These are phyloP conservation scores for Naumovozyma dairenensis DNA, from an alignment of 805 yeast species.

Conservation along the genomic window DNA sequence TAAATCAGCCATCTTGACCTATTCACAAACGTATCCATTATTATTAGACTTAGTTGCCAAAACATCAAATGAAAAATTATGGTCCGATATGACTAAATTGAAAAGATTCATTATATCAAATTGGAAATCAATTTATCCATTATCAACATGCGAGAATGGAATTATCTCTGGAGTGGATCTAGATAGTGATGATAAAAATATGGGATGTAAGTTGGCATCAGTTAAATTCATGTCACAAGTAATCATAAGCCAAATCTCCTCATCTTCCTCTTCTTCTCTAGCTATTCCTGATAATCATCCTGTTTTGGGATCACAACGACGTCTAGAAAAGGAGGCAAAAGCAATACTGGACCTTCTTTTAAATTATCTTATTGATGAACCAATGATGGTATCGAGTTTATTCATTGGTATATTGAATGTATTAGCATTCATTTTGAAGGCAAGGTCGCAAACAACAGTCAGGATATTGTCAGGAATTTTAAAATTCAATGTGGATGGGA, in stretches of 20 bases:
- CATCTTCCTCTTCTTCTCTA: slow-evolving; percentile 15
- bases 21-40: slow-evolving; percentile 38
- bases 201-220: slow-evolving; percentile 58
- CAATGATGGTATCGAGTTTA: slow-evolving; percentile 44
- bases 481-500: slow-evolving; percentile 49
- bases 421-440: slow-evolving; percentile 49
- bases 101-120: slow-evolving; percentile 50
- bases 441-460: slow-evolving; percentile 50
- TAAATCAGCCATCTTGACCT: slow-evolving; percentile 33
- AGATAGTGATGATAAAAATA: slow-evolving; percentile 33
- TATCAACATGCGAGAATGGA: too few species aligned
- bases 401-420: slow-evolving; percentile 63
- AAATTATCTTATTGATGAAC: slow-evolving; percentile 43
- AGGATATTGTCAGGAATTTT: slow-evolving; percentile 52
- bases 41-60: slow-evolving; percentile 37
- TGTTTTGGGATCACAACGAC: slow-evolving; percentile 39
- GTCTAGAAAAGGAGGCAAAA: slow-evolving; percentile 62
- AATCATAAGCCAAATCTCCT: slow-evolving; percentile 37
- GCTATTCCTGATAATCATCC: slow-evolving; percentile 54
- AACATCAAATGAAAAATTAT: slow-evolving; percentile 33
- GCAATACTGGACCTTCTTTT: slow-evolving; percentile 59
- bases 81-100: slow-evolving; percentile 48
- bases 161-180: slow-evolving; percentile 1
- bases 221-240: slow-evolving; percentile 60
- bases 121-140: slow-evolving; percentile 38